These are phyloP conservation scores for Nicotiana sylvestris DNA, from an alignment of 257 asterid genomes.

Conservation along the genomic window DNA sequence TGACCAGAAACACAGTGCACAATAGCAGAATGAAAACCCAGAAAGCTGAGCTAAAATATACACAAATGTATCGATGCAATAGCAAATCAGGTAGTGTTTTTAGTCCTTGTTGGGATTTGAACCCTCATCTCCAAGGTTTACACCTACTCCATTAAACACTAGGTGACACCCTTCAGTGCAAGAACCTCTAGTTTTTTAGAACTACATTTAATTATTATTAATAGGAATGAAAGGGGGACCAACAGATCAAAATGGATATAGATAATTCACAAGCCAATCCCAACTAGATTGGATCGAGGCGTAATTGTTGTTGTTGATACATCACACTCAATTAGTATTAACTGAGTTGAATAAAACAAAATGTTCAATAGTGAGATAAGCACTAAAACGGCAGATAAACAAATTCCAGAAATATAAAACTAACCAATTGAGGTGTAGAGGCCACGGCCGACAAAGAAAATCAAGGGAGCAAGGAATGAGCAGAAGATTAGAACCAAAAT, in stretches of 20 bases:
- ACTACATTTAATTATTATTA: too few species aligned
- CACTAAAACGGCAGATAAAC: background rate
- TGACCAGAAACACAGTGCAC: background rate
- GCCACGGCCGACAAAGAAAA: slow-evolving; percentile 50
- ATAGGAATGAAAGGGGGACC: background rate
- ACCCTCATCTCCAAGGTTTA: too few species aligned
- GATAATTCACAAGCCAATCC: background rate
- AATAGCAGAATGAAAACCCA: background rate
- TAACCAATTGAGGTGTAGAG: slow-evolving; percentile 44
- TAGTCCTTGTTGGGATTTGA: too few species aligned
- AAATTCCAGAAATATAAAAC: slow-evolving; percentile 17
- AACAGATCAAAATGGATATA: too few species aligned
- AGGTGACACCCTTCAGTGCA: too few species aligned
- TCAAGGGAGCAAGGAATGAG: slow-evolving; percentile 25
- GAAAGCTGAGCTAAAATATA: background rate
- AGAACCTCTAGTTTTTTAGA: background rate
- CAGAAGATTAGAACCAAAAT: slow-evolving; percentile 24
- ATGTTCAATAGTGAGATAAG: background rate
- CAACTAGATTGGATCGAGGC: background rate
- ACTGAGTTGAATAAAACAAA: background rate
- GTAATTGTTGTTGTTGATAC: background rate
- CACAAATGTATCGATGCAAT: background rate
- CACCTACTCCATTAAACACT: too few species aligned
- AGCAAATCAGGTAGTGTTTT: background rate
- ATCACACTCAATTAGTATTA: background rate